Percentiles rank a stretch among this genome's conserved stretches.
Evolutionary conservation across 176 grass and related monocot genomes (phyloP).

Genomic region (Guadua angustifolia): DNA sequence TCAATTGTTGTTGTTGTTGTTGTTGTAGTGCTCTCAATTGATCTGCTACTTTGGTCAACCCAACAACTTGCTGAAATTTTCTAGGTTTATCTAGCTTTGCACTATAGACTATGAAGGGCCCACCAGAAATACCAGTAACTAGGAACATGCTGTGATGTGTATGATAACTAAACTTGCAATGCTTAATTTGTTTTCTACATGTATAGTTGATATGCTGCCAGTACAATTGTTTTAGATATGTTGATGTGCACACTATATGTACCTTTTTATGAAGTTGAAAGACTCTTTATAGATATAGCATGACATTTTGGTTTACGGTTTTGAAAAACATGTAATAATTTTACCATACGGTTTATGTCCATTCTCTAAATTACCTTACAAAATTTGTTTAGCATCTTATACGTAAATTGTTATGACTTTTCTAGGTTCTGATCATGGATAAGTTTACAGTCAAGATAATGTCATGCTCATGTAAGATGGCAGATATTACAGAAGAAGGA

Average conservation of each 20-base stretch:
- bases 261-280: neutral
- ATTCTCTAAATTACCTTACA: conserved; percentile 20
- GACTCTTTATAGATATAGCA: conserved; percentile 23
- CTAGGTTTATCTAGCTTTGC: conserved; percentile 23
- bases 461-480: conserved; percentile 97
- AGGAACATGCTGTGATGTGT: conserved; percentile 21
- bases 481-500: conserved; percentile 96
- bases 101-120: neutral
- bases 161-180: conserved; percentile 10
- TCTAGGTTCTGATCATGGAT: conserved; percentile 99
- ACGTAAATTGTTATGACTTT: conserved; percentile 41
- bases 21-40: conserved; percentile 9
- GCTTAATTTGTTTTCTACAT: neutral
- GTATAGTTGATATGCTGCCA: neutral
- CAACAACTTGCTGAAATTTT: conserved; percentile 1
- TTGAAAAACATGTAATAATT: conserved; percentile 23
- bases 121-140: neutral
- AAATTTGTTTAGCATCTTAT: conserved; percentile 19
- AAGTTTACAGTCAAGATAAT: conserved; percentile 97
- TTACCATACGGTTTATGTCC: conserved; percentile 14
- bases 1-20: no score
- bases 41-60: neutral
- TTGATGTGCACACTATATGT: neutral
- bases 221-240: conserved; percentile 18
- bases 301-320: conserved; percentile 23